These are phyloP conservation scores for Xylariaceae sp. DNA, from an alignment of 2,329 filamentous ascomycete species.

Conservation along the genomic window DNA sequence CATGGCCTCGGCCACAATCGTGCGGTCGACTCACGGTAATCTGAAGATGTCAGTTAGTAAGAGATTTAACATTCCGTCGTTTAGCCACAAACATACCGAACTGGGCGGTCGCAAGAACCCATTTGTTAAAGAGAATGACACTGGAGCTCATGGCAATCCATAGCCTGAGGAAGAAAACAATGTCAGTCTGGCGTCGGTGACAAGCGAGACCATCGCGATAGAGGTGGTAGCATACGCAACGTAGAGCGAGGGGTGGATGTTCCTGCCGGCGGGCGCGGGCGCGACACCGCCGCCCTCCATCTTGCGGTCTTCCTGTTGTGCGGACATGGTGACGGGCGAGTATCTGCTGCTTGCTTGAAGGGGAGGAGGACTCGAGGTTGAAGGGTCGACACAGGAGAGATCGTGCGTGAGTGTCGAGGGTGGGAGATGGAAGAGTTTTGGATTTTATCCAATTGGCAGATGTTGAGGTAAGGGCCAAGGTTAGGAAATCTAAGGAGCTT, in stretches of 20 bases:
- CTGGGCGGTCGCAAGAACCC: constrained; percentile 69
- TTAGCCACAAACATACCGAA: constrained; percentile 71
- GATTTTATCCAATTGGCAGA: background rate
- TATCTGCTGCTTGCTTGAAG: too few species aligned
- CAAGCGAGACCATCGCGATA: background rate
- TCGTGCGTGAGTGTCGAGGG: too few species aligned
- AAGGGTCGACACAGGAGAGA: too few species aligned
- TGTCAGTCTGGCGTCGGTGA: background rate
- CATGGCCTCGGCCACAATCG: background rate
- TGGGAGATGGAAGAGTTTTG: too few species aligned
- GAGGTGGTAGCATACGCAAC: constrained; percentile 16
- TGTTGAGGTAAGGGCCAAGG: background rate
- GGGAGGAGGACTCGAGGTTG: too few species aligned
- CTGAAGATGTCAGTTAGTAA: constrained; percentile 8
- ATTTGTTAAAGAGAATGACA: constrained; percentile 93
- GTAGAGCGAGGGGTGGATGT: constrained; percentile 21
- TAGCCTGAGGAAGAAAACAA: constrained; percentile 35
- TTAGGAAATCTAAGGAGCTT: background rate
- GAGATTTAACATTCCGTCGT: constrained; percentile 1
- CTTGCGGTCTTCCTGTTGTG: constrained; percentile 16
- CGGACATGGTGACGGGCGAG: background rate
- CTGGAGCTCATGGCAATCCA: constrained; percentile 85
- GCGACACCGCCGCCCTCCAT: constrained; percentile 18
- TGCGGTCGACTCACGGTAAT: constrained; percentile 17
- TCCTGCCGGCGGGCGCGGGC: constrained; percentile 9